Conservation (phyloP, 768 basidiomycete species). For the Lentinula lateritia region DNA sequence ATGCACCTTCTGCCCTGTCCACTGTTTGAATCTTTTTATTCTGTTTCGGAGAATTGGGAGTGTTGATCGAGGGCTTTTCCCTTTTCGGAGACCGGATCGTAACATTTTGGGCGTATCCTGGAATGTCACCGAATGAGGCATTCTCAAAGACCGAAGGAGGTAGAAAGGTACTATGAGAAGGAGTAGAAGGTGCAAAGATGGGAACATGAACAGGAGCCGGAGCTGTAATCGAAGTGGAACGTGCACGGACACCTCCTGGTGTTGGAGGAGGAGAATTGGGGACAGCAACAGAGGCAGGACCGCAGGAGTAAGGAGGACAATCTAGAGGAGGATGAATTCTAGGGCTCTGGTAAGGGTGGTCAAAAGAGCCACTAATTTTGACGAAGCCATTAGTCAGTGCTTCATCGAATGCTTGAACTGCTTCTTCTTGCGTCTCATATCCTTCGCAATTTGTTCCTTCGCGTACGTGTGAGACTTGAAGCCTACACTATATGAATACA, state of each 20-base stretch:
- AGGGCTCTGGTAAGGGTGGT: background rate
- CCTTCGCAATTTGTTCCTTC: constrained; percentile 37
- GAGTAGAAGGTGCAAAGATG: background rate
- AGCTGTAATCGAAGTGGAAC: too few species aligned
- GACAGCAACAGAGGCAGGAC: background rate
- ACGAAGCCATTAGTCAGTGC: constrained; percentile 4
- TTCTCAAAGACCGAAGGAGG: background rate
- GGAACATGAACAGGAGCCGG: background rate
- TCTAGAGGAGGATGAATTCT: background rate
- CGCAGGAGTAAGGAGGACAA: background rate
- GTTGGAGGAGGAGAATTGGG: background rate
- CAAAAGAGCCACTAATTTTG: background rate
- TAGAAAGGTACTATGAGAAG: background rate
- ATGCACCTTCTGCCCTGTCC: background rate
- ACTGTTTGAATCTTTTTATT: background rate
- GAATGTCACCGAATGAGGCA: background rate
- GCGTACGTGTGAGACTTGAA: constrained; percentile 35
- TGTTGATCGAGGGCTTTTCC: background rate
- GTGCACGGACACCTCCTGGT: background rate
- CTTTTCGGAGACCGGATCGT: background rate
- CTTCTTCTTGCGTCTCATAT: constrained; percentile 38
- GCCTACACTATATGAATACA: constrained; percentile 25
- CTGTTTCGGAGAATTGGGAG: background rate
- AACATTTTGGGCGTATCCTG: background rate
- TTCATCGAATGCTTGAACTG: constrained; percentile 21